Conservation (phyloP, 192 early-diverging fungal genomes). For the Anaeromyces robustus region DNA sequence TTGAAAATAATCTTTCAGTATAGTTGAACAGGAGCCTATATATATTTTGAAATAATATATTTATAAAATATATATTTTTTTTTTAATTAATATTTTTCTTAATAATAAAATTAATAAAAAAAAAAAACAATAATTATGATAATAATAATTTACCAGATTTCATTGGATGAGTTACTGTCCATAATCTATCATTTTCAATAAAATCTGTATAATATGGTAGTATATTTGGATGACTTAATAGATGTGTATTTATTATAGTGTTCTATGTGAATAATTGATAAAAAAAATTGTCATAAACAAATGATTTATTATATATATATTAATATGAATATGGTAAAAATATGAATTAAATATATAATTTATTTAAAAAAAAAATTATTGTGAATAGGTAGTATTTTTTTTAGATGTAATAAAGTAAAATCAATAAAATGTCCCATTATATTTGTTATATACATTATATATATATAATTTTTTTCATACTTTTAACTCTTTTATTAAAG, state of each 20-base stretch:
- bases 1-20: conserved; percentile 28
- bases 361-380: too few relatives aligned
- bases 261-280: conserved; percentile 10
- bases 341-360: too few relatives aligned
- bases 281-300: too few relatives aligned
- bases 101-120: too few relatives aligned
- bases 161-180: conserved; percentile 38
- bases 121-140: neutral
- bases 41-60: conserved; percentile 1
- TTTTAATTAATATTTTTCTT: too few relatives aligned
- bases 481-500: conserved; percentile 35
- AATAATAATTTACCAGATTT: conserved; percentile 9
- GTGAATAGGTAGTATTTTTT: too few relatives aligned
- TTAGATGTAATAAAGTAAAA: too few relatives aligned
- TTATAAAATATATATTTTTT: neutral
- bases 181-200: conserved; percentile 32
- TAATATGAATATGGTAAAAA: too few relatives aligned
- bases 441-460: too few relatives aligned
- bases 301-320: too few relatives aligned
- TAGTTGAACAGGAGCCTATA: conserved; percentile 22
- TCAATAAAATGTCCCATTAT: too few relatives aligned
- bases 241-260: conserved; percentile 22
- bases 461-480: conserved; percentile 5
- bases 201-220: conserved; percentile 33
- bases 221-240: conserved; percentile 29